Conservation (phyloP, 2,329 filamentous ascomycete species). For the Verticillium klebahnii region DNA sequence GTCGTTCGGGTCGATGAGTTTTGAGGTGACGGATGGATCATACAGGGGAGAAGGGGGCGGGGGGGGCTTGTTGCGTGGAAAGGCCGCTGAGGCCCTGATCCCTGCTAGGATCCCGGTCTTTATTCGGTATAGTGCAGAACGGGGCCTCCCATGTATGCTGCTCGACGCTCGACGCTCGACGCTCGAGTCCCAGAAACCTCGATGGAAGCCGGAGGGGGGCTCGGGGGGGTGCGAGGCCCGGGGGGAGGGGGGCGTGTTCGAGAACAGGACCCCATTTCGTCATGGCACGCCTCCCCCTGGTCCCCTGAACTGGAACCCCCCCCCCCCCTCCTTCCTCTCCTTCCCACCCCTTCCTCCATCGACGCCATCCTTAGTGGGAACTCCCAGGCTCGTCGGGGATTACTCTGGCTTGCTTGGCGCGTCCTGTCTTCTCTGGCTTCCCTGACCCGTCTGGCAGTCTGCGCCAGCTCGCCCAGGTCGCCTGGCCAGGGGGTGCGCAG, state of each 20-base stretch:
- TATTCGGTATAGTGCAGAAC: not conserved
- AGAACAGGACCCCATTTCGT: not conserved
- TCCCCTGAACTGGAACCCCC: not conserved
- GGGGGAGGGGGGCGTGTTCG: not conserved
- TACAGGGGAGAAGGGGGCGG: not conserved
- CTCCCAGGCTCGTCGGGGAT: not conserved
- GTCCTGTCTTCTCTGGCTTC: not conserved
- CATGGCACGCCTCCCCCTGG: not conserved
- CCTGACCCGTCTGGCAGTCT: not conserved
- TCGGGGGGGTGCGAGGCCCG: not conserved
- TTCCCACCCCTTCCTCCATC: not conserved
- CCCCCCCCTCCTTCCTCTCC: not conserved
- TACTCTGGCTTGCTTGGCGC: not conserved
- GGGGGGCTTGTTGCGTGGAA: not conserved
- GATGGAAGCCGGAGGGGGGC: not conserved
- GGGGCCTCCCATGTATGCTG: not conserved
- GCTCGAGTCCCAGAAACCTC: constrained; percentile 1
- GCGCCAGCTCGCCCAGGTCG: not conserved
- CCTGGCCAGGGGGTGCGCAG: not conserved
- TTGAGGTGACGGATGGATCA: not conserved
- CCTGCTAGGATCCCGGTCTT: not conserved
- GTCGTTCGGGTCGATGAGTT: not conserved
- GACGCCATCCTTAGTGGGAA: not conserved
- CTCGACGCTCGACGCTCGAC: not conserved
- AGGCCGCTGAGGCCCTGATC: not conserved